These are phyloP conservation scores for Cymodocea nodosa DNA, from an alignment of 116 monocot genomes.

Conservation along the genomic window DNA sequence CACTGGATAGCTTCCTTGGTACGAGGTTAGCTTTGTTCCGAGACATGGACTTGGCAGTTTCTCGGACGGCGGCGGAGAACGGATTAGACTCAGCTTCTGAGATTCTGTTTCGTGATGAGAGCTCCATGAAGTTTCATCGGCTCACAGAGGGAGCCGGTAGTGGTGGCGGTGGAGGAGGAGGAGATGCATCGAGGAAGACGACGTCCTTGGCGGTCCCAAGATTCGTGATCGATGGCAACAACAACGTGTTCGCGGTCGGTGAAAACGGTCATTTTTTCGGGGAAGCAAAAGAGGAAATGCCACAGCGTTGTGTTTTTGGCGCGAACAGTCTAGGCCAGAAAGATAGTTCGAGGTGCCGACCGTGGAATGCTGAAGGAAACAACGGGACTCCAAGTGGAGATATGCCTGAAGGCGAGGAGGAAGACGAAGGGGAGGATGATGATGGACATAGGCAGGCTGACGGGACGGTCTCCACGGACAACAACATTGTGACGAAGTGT, in stretches of 20 bases:
- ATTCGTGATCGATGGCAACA: not conserved
- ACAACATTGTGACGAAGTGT: slow-evolving; percentile 16
- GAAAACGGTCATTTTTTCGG: not conserved
- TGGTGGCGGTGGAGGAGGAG: no score
- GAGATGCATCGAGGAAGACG: no score
- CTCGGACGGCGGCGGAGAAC: no score
- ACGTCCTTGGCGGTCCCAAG: not conserved
- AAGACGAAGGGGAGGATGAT: slow-evolving; percentile 26
- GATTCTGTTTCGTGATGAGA: no score
- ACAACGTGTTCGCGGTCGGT: not conserved
- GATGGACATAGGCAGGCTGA: slow-evolving; percentile 41
- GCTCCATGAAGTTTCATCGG: no score
- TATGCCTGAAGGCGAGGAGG: slow-evolving; percentile 21
- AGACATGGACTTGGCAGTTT: no score
- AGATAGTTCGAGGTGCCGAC: not conserved
- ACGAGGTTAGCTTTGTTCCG: no score
- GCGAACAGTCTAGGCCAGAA: not conserved
- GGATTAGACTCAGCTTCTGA: no score
- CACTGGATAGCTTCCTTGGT: no score
- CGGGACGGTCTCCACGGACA: slow-evolving; percentile 20
- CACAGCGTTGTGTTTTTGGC: not conserved
- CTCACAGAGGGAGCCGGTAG: no score
- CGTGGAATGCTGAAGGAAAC: slow-evolving; percentile 6
- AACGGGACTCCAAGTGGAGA: slow-evolving; percentile 7
- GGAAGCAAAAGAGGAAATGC: not conserved